Base-by-base conservation (phyloP, 2,329 filamentous ascomycete species). In the Ophiocordyceps camponoti-saundersi region DNA sequence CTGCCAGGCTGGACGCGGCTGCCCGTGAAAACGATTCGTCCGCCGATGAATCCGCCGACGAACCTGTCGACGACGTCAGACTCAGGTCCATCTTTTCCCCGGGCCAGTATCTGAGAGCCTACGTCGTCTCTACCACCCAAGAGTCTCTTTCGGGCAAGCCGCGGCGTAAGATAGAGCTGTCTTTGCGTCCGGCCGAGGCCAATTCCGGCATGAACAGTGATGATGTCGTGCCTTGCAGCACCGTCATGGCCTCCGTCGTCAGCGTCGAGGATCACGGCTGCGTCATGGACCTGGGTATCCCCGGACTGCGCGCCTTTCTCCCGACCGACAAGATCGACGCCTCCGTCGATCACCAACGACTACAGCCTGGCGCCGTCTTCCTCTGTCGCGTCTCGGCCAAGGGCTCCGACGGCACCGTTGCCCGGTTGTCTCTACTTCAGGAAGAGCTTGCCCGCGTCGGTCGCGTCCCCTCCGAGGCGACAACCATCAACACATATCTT, bases 231-330 rank as follows among this genome's bases (percentile, higher is more conserved):
- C 65, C 74, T 40, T 82, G 94, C 57, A 73, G 71, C 52, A 88
- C 85, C 43, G 69, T 96, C 20, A 93, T 96, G 73, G 90, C 88
- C 2, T 82, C 88, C 0, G 81, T 98, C 23, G 66, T 75, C 45
- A 98, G 90, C 62, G 82, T 93, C n/a, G 90, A 98, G 63, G 93
- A 98, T 56, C 89, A 95, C 58, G 92, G 92, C 51, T 75, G 92
- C 48, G 77, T 96, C 48, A 95, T 98, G 87, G 87, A 95, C 55
- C 66, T 96, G 36, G 87, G 87, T 18, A 69, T 96, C 7, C 71
- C 79, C 34, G 73, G 77, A 36, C 61, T 89, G 46, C 81, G 80
- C 52, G 92, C 85, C 3, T 98, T 98, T 65, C 72, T 98, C 58
- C 77, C 87, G 6, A 84, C 82, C 50, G 87, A 83, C 58, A 88